Base-by-base conservation (phyloP, 2,329 filamentous ascomycete species). In the Hypoxylon sp. region DNA sequence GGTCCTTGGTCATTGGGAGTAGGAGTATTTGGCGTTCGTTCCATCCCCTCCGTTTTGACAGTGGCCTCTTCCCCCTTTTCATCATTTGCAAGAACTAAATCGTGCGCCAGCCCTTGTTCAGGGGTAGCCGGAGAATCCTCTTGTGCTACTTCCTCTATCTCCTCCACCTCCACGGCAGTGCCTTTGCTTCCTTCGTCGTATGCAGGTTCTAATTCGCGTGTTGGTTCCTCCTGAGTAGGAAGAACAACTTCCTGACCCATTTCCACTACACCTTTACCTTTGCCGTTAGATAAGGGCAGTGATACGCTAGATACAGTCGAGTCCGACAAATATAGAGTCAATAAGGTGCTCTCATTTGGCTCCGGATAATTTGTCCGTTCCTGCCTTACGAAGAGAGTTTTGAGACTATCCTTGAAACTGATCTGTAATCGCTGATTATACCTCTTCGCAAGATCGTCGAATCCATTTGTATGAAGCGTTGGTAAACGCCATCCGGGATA, bases 401-500 rank as follows among this genome's bases (percentile, higher is more conserved):
- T 59, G 5, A 75, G 9, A n/a, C 72, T 71, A 2, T 53, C 33
- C 2, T 1, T 31, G 1, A 72, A 10, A 2, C 35, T 42, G 0
- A 6, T 52, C 17, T 69, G 39, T 17, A 76, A 57, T 4, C 58
- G 46, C 8, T 14, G n/a, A 24, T 71, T 73, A 10, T 72, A 73
- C 6, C 54, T 70, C 2, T 26, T 17, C 10, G 48, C 58, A 0
- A 70, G 48, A 3, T 65, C 61, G 1, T 19, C 17, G 8, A 51
- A 61, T 24, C 60, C 48, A 1, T 39, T 44, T 5, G 22, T 59
- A 1, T 37, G 19, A 3, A 70, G 51, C 10, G 66, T 48, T 0
- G 84, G 84, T 2, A 86, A 69, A 11, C 80, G 77, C 84, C 84
- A 87, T 5, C 76, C 75, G 0, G 78, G 74, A 71, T 87, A 86